Conservation (phyloP, 176 grass and related monocot genomes). For the Puccinellia tenuiflora region DNA sequence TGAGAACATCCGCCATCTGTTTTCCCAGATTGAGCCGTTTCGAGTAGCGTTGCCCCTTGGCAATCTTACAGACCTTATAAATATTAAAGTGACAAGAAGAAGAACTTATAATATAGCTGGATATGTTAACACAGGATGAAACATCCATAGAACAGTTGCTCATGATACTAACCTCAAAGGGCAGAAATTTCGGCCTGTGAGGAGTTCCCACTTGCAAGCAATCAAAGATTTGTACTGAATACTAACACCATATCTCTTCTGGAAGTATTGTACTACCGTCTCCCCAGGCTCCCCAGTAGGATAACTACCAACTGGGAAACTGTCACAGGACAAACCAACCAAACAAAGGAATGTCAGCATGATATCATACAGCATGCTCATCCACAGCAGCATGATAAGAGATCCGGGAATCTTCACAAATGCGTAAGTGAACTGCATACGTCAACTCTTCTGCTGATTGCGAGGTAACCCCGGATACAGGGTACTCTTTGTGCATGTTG, state of each 20-base stretch:
- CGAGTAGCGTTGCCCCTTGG: slow-evolving; percentile 43
- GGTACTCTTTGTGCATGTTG: slow-evolving; percentile 33
- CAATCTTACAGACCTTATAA: slow-evolving; percentile 48
- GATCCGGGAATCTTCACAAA: not conserved
- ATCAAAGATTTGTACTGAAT: slow-evolving; percentile 38
- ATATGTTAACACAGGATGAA: not conserved
- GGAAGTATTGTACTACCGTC: not conserved
- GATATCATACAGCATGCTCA: not conserved
- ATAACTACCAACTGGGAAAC: slow-evolving; percentile 22
- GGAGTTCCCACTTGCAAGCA: slow-evolving; percentile 48
- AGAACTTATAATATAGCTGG: no score
- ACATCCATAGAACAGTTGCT: not conserved
- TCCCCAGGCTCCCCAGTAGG: not conserved
- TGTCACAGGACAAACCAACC: not conserved
- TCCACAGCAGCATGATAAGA: not conserved
- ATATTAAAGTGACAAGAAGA: not conserved
- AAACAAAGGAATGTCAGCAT: not conserved
- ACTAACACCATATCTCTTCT: slow-evolving; percentile 12
- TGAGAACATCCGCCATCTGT: slow-evolving; percentile 44
- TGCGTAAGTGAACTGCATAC: slow-evolving; percentile 16
- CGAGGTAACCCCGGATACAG: slow-evolving; percentile 34
- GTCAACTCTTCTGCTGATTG: slow-evolving; percentile 36
- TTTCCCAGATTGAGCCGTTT: slow-evolving; percentile 44
- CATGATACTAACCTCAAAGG: slow-evolving; percentile 37
- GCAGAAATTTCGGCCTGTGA: slow-evolving; percentile 39